These are phyloP conservation scores for Tausonia pullulans DNA, from an alignment of 1,284 basidiomycete genomes.

Conservation along the genomic window DNA sequence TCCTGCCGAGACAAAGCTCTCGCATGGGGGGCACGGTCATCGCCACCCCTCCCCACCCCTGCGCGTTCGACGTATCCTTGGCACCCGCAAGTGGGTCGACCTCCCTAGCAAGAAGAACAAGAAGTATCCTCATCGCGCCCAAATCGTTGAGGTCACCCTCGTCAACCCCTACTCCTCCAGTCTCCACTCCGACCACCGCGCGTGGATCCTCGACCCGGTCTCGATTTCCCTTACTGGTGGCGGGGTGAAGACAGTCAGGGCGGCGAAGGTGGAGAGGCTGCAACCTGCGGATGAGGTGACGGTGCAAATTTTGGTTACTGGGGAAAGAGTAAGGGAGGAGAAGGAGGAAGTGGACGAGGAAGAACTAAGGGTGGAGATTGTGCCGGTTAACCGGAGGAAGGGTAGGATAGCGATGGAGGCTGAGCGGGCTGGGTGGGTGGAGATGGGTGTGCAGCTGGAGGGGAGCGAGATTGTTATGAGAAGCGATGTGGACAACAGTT, in stretches of 20 bases:
- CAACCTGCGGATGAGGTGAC: conserved; percentile 39
- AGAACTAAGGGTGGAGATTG: background rate
- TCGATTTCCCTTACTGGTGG: conserved; percentile 25
- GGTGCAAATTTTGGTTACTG: conserved; percentile 19
- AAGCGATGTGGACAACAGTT: background rate
- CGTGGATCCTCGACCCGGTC: conserved; percentile 25
- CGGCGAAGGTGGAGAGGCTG: conserved; percentile 20
- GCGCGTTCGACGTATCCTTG: conserved; percentile 33
- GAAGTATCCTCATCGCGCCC: conserved; percentile 30
- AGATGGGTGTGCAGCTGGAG: background rate
- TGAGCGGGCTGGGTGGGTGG: too few relatives aligned
- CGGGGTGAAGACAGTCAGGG: conserved; percentile 8
- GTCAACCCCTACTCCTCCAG: conserved; percentile 38
- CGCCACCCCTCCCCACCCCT: background rate
- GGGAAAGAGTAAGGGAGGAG: background rate
- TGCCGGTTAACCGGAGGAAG: conserved; percentile 21
- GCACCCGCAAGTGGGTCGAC: conserved; percentile 39
- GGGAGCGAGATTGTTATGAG: background rate
- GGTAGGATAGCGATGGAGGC: conserved; percentile 16
- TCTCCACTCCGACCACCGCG: conserved; percentile 13
- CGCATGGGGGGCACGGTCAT: background rate
- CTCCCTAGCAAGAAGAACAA: background rate
- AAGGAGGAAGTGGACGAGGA: conserved; percentile 24
- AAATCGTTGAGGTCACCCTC: conserved; percentile 41
- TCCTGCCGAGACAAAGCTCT: background rate